A percentile compares a stretch with the other conserved stretches of the same genome.
phyloP scores from a whole-genome alignment of 2,329 filamentous ascomycete species.

The Venturia pyrina region DNA sequence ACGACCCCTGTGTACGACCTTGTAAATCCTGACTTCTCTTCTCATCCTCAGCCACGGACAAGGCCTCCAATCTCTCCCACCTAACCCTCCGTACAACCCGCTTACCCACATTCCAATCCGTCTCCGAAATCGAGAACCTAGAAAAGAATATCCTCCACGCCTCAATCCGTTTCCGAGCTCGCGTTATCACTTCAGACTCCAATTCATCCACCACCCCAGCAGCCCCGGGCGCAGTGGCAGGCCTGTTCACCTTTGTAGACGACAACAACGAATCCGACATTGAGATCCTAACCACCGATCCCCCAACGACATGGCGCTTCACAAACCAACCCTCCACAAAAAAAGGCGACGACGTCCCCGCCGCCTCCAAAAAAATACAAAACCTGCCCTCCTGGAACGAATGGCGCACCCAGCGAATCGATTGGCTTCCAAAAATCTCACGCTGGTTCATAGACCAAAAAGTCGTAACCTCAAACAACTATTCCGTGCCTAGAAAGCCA shows the following conservation, averaged over 20 bases:
- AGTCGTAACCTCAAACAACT: conserved; percentile 42
- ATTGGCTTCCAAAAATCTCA: conserved; percentile 46
- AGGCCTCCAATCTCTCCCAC: conserved; percentile 24
- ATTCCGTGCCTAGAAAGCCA: conserved; percentile 45
- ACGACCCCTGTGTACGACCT: too few relatives aligned
- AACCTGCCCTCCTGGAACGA: conserved; percentile 42
- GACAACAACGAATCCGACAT: conserved; percentile 41
- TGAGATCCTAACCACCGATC: conserved; percentile 41
- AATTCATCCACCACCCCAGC: background rate
- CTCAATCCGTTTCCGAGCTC: conserved; percentile 38
- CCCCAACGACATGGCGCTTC: conserved; percentile 28
- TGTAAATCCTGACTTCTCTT: too few relatives aligned
- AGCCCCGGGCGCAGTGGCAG: conserved; percentile 36
- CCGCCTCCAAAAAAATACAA: conserved; percentile 40
- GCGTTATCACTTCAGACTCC: conserved; percentile 28
- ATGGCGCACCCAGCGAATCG: conserved; percentile 50
- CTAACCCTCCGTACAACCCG: conserved; percentile 39
- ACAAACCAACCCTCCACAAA: conserved; percentile 51
- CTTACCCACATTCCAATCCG: conserved; percentile 32
- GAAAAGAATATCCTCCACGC: conserved; percentile 36
- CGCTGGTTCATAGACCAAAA: conserved; percentile 47
- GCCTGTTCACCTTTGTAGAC: conserved; percentile 46
- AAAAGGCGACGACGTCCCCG: conserved; percentile 34
- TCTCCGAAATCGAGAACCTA: conserved; percentile 38
- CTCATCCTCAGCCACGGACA: background rate